A percentile compares a stretch with the other conserved stretches of the same genome.
phyloP scores from a whole-genome alignment of 257 asterid species.

The Petrea volubilis region DNA sequence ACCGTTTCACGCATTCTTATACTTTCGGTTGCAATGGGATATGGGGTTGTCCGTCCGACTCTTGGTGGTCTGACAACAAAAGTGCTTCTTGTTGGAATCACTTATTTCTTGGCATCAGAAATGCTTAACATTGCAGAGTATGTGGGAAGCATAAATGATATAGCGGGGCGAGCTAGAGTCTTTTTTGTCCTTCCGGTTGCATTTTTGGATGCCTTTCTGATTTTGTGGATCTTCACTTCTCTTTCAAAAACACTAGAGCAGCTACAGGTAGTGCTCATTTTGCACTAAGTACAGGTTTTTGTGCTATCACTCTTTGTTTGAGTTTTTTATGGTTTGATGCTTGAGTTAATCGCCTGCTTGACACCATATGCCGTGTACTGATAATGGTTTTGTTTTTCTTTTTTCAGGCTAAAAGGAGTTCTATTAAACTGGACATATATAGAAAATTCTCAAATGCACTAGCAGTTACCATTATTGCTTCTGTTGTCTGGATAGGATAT shows the following conservation, averaged over 20 bases:
- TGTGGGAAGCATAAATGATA: conserved; percentile 91
- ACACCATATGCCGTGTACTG: conserved; percentile 17
- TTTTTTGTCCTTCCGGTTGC: conserved; percentile 92
- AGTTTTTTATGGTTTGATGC: conserved; percentile 10
- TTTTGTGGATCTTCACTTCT: conserved; percentile 96
- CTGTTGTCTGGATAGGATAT: conserved; percentile 92
- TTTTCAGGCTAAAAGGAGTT: conserved; percentile 89
- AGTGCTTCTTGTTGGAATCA: conserved; percentile 81
- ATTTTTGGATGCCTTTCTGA: conserved; percentile 84
- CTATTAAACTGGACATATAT: conserved; percentile 84
- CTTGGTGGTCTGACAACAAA: conserved; percentile 96
- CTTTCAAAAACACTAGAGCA: conserved; percentile 92
- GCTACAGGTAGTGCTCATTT: conserved; percentile 65
- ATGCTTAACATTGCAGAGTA: conserved; percentile 80
- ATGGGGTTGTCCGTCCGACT: conserved; percentile 96
- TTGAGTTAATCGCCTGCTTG: conserved; percentile 8
- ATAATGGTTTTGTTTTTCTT: conserved; percentile 14
- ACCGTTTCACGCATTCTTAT: conserved; percentile 83
- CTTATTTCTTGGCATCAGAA: conserved; percentile 83
- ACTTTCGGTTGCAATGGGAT: conserved; percentile 96
- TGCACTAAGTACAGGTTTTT: background rate
- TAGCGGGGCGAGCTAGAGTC: conserved; percentile 86
- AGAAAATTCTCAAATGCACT: conserved; percentile 93
- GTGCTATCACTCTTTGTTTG: conserved; percentile 4
- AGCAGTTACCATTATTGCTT: conserved; percentile 71